Percentiles rank a stretch among this genome's conserved stretches.
phyloP scores from a whole-genome alignment of 495 filamentous ascomycete species.

The Annulohypoxylon moriforme region DNA sequence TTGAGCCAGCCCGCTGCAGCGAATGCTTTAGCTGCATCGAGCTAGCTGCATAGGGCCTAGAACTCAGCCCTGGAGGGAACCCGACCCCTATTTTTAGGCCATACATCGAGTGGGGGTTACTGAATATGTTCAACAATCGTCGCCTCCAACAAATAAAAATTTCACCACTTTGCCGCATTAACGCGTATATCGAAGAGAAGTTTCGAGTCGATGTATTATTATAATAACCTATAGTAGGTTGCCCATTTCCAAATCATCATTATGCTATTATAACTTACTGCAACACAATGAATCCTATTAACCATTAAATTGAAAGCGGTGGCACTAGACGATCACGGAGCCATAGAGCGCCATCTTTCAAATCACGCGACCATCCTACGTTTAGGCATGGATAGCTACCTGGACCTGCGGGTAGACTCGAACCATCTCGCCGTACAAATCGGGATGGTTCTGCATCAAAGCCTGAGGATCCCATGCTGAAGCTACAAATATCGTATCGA shows the following conservation, averaged over 20 bases:
- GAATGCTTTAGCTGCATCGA: neutral
- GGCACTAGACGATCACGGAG: neutral
- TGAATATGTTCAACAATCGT: neutral
- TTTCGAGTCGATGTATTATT: neutral
- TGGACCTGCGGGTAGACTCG: constrained; percentile 86
- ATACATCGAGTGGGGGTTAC: neutral
- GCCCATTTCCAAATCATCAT: neutral
- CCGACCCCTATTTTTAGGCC: neutral
- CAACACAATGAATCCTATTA: neutral
- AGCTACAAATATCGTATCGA: constrained; percentile 87
- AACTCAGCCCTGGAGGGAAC: neutral
- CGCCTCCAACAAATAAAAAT: too few species aligned
- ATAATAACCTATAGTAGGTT: neutral
- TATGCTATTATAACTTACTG: neutral
- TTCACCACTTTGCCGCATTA: neutral
- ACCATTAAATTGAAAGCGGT: neutral
- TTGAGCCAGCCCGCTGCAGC: neutral
- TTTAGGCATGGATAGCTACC: constrained; percentile 54
- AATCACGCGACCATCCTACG: neutral
- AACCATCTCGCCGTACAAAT: constrained; percentile 80
- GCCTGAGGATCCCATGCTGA: constrained; percentile 91
- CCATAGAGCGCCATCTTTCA: neutral
- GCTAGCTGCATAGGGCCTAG: constrained; percentile 3
- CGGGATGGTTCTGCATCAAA: constrained; percentile 82
- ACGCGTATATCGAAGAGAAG: neutral